A percentile compares a stretch with the other conserved stretches of the same genome.
phyloP scores from a whole-genome alignment of 306 rosid genomes.

The Chamaecrista fasciculata region DNA sequence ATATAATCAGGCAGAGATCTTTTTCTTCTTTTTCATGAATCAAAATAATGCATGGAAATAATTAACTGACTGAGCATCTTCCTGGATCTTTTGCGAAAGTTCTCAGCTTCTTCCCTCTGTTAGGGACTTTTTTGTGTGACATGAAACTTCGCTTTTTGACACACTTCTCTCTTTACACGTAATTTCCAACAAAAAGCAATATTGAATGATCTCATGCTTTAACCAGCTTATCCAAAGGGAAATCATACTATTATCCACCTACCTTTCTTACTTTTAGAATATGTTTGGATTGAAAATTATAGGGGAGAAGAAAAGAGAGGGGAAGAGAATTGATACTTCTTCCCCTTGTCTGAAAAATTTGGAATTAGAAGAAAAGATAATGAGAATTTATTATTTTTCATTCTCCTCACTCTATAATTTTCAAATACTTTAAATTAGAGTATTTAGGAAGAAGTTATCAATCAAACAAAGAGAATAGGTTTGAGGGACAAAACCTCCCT shows the following conservation, averaged over 20 bases:
- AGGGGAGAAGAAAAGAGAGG: no score
- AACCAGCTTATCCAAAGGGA: not conserved
- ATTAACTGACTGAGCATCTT: not conserved
- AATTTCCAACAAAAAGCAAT: constrained; percentile 1
- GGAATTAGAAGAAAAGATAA: no score
- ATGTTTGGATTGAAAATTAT: no score
- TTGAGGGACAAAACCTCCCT: no score
- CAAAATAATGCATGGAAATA: not conserved
- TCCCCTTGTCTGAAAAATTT: no score
- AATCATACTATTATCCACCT: not conserved
- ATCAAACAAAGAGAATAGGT: no score
- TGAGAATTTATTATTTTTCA: no score
- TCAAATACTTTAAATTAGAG: no score
- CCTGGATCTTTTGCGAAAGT: not conserved
- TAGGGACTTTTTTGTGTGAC: constrained; percentile 1
- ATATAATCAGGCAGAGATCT: not conserved
- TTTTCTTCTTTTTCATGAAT: not conserved
- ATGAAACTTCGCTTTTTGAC: constrained; percentile 4
- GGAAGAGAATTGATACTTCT: no score
- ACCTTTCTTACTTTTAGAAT: no score
- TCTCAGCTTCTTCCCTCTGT: constrained; percentile 12
- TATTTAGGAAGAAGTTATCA: no score
- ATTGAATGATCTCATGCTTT: constrained; percentile 20
- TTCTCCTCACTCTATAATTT: no score
- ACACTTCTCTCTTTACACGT: not conserved